phyloP scores from a whole-genome alignment of 345 rosid species.

The Ceriops zippeliana region DNA sequence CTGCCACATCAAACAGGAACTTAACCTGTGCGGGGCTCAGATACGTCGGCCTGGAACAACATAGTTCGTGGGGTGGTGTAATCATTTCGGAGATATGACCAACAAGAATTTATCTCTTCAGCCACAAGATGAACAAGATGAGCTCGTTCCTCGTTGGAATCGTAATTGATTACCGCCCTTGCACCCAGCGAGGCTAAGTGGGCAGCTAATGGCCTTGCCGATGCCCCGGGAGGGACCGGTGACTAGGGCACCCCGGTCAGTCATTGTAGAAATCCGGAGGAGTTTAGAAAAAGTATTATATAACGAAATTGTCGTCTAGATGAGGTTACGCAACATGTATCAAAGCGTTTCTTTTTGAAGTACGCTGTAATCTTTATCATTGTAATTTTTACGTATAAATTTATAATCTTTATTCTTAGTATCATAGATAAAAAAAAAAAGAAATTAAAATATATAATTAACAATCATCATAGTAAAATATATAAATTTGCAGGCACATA shows the following conservation, averaged over 20 bases:
- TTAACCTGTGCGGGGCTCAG: constrained; percentile 34
- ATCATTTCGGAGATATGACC: not conserved
- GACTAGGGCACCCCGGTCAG: constrained; percentile 30
- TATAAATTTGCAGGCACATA: no score
- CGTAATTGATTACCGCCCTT: constrained; percentile 30
- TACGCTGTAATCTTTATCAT: no score
- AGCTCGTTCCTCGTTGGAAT: constrained; percentile 28
- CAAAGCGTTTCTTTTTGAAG: no score
- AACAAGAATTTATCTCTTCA: constrained; percentile 22
- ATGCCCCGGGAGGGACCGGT: constrained; percentile 42
- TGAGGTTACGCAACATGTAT: no score
- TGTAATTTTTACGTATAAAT: no score
- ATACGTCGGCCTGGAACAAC: constrained; percentile 21
- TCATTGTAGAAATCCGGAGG: no score
- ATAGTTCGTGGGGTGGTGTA: constrained; percentile 14
- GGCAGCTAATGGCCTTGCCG: constrained; percentile 32
- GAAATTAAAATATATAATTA: no score
- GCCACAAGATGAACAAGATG: constrained; percentile 22
- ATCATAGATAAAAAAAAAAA: no score
- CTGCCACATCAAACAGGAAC: constrained; percentile 32
- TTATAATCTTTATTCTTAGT: no score
- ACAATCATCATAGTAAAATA: no score
- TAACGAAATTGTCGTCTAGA: no score
- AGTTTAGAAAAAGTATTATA: no score
- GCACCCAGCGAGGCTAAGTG: constrained; percentile 40